Conservation (phyloP, 352 stramenopile genomes). For the Globisporangium viniferum region DNA sequence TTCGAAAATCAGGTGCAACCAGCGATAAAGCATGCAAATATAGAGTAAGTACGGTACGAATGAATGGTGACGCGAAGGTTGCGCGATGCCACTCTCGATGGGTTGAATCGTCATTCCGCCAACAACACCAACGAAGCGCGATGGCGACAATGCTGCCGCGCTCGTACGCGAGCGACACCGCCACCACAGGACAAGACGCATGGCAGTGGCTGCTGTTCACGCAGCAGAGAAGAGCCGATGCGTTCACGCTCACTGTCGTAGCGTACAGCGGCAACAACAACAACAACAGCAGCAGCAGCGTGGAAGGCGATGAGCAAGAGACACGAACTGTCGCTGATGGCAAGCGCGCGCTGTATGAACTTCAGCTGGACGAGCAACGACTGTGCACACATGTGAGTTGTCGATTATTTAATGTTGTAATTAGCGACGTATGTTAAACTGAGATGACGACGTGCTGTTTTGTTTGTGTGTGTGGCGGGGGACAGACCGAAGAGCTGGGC, state of each 20-base stretch:
- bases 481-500: constrained; percentile 55
- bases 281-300: neutral
- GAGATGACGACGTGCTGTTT: neutral
- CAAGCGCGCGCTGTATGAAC: constrained; percentile 33
- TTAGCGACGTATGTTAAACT: neutral
- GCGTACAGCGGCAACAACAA: constrained; percentile 2
- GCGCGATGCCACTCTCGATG: neutral
- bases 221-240: constrained; percentile 15
- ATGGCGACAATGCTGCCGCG: constrained; percentile 11
- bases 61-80: neutral
- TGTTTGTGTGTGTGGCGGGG: neutral
- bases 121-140: neutral
- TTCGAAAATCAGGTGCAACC: neutral
- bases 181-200: neutral
- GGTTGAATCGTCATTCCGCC: neutral
- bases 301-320: neutral
- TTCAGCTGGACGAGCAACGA: constrained; percentile 17
- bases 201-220: constrained; percentile 57
- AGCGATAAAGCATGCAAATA: neutral
- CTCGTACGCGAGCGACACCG: constrained; percentile 34
- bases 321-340: neutral
- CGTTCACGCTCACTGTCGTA: constrained; percentile 37
- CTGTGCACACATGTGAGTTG: constrained; percentile 7
- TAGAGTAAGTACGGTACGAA: neutral
- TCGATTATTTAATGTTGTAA: too few species aligned